Percentiles rank a stretch among this genome's conserved stretches.
These are phyloP conservation scores for Eimeria falciformis DNA, from an alignment of 169 alveolate genomes.

Conservation along the genomic window DNA sequence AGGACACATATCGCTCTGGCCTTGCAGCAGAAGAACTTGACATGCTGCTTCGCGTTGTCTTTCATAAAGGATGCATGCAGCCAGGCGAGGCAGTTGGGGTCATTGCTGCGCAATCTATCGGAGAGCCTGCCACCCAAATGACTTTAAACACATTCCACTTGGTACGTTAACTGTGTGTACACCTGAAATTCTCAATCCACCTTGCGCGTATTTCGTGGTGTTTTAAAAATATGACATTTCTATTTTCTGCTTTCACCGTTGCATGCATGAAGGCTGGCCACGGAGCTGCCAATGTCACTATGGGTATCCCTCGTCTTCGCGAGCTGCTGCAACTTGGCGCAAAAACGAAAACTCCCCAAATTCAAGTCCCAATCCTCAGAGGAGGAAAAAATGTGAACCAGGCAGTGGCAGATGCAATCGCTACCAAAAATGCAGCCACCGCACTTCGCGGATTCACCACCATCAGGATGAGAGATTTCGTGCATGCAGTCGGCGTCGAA, in stretches of 20 bases:
- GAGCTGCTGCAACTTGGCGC: constrained; percentile 94
- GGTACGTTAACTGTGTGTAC: constrained; percentile 92
- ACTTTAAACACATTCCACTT: constrained; percentile 99
- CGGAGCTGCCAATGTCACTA: constrained; percentile 99
- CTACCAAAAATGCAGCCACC: constrained; percentile 28
- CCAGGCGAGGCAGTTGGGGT: constrained; percentile 99
- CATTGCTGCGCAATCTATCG: constrained; percentile 98
- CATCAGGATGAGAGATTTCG: constrained; percentile 57
- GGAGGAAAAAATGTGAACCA: not conserved
- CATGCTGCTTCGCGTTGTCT: constrained; percentile 34
- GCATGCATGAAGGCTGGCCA: constrained; percentile 87
- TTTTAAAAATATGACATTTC: not conserved
- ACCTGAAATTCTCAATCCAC: not conserved
- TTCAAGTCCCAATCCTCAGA: not conserved
- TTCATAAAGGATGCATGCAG: constrained; percentile 40
- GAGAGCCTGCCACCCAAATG: constrained; percentile 99
- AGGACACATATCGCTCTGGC: not conserved
- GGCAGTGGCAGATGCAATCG: not conserved
- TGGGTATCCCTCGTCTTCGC: constrained; percentile 99
- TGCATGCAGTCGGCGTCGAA: constrained; percentile 75
- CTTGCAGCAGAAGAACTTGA: constrained; percentile 36
- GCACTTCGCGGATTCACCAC: constrained; percentile 61
- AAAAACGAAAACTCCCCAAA: constrained; percentile 59
- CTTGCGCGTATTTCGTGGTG: not conserved
- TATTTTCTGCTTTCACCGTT: not conserved